Evolutionary conservation across 768 basidiomycete genomes (phyloP).

Genomic region (Chalciporus sphaerocephalus): DNA sequence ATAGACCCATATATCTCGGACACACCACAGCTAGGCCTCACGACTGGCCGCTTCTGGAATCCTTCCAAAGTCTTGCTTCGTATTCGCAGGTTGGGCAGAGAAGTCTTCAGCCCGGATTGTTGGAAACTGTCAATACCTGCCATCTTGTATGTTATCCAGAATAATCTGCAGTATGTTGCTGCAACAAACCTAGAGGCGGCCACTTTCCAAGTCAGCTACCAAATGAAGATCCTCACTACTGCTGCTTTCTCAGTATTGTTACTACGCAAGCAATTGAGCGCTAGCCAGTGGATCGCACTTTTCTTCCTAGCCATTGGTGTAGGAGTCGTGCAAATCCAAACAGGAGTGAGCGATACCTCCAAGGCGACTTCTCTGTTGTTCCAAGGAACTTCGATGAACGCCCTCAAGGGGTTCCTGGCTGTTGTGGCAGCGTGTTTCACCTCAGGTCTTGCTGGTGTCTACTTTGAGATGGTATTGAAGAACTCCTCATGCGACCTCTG

Average conservation of each 20-base stretch:
- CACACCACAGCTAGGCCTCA: conserved; percentile 29
- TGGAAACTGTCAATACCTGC: conserved; percentile 98
- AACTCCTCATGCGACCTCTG: conserved; percentile 85
- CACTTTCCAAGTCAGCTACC: conserved; percentile 95
- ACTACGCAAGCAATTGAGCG: conserved; percentile 68
- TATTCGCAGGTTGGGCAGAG: conserved; percentile 53
- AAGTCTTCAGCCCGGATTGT: conserved; percentile 86
- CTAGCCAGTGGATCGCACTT: conserved; percentile 80
- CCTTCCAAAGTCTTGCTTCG: conserved; percentile 39
- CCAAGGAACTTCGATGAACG: conserved; percentile 62
- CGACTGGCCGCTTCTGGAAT: conserved; percentile 35
- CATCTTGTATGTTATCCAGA: conserved; percentile 92
- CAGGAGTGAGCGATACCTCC: conserved; percentile 26
- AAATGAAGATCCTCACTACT: conserved; percentile 96
- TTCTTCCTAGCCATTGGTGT: conserved; percentile 85
- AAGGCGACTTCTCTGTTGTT: conserved; percentile 30
- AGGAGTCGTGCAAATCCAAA: conserved; percentile 83
- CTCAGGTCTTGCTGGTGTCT: conserved; percentile 93
- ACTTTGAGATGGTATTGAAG: conserved; percentile 98
- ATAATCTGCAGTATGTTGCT: conserved; percentile 93
- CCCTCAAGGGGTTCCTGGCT: conserved; percentile 82
- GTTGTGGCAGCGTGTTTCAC: conserved; percentile 91
- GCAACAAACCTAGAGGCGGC: conserved; percentile 91
- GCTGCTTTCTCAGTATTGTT: conserved; percentile 84
- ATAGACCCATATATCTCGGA: conserved; percentile 39